phyloP scores from a whole-genome alignment of 192 early-diverging fungal species.

The Backusella parvicylindrica region DNA sequence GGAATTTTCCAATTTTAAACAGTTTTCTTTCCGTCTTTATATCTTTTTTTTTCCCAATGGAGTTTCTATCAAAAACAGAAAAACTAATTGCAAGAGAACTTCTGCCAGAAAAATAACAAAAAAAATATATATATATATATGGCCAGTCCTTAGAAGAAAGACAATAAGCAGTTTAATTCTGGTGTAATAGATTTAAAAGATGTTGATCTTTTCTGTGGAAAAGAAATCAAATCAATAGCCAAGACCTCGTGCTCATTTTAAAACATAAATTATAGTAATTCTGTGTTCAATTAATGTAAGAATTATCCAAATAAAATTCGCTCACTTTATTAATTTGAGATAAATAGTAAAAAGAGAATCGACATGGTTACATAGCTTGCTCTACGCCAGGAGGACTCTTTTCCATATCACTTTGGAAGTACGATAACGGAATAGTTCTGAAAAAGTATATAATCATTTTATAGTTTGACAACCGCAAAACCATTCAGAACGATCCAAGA shows the following conservation, averaged over 20 bases:
- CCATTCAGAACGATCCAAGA: not conserved
- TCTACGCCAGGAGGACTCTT: too few relatives aligned
- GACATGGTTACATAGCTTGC: not conserved
- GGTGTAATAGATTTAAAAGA: not conserved
- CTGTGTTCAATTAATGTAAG: not conserved
- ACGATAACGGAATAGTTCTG: not conserved
- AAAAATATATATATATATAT: too few relatives aligned
- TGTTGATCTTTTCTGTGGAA: not conserved
- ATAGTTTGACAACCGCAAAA: not conserved
- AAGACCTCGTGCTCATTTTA: slow-evolving; percentile 3
- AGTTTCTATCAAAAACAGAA: not conserved
- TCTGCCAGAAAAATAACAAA: too few relatives aligned
- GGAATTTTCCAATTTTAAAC: not conserved
- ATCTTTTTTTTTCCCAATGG: not conserved
- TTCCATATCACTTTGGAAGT: not conserved
- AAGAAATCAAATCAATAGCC: not conserved
- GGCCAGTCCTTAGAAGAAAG: not conserved
- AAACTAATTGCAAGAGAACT: not conserved
- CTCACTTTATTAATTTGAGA: not conserved
- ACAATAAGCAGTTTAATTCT: not conserved
- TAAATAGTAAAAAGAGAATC: not conserved
- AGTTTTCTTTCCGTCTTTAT: not conserved
- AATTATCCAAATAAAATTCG: not conserved
- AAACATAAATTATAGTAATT: not conserved
- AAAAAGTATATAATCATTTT: not conserved